Evolutionary conservation across 192 early-diverging fungal species (phyloP).

Genomic region (Linderina pennispora): DNA sequence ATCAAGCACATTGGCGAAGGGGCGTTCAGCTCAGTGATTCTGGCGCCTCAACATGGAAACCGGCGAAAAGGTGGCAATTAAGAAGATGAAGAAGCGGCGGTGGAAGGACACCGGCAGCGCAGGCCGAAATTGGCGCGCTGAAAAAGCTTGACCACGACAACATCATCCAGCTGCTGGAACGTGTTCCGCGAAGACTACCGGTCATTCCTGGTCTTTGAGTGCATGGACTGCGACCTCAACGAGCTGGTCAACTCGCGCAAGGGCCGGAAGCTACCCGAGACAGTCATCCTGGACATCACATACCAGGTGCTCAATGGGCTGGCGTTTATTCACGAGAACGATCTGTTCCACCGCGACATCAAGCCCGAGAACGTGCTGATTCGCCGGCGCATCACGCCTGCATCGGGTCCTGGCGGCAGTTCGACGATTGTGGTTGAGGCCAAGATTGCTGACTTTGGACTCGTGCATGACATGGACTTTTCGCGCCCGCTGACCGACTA

Average conservation of each 20-base stretch:
- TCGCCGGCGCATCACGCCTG: constrained; percentile 23
- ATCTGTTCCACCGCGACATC: constrained; percentile 94
- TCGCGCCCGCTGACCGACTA: constrained; percentile 93
- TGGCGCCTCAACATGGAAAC: constrained; percentile 39
- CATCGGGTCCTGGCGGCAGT: constrained; percentile 24
- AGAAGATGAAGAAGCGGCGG: constrained; percentile 53
- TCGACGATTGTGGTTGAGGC: constrained; percentile 45
- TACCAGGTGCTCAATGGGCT: constrained; percentile 87
- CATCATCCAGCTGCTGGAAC: constrained; percentile 78
- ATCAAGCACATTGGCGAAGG: constrained; percentile 48
- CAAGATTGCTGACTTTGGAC: constrained; percentile 96
- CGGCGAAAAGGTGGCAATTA: constrained; percentile 48
- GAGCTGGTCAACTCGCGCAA: constrained; percentile 76
- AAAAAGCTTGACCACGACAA: constrained; percentile 63
- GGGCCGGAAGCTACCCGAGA: constrained; percentile 57
- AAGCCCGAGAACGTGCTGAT: constrained; percentile 96
- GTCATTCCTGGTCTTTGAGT: constrained; percentile 92
- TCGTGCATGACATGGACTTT: constrained; percentile 85
- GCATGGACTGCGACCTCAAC: constrained; percentile 93
- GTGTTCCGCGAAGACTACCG: constrained; percentile 82
- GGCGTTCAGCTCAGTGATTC: constrained; percentile 49
- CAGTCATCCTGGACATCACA: constrained; percentile 68
- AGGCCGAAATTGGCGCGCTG: constrained; percentile 43
- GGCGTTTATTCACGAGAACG: constrained; percentile 87
- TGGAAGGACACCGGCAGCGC: constrained; percentile 51